Percentiles rank a stretch among this genome's conserved stretches.
Conservation (phyloP, 2,329 filamentous ascomycete genomes). For the Amauroascus verrucosus region DNA sequence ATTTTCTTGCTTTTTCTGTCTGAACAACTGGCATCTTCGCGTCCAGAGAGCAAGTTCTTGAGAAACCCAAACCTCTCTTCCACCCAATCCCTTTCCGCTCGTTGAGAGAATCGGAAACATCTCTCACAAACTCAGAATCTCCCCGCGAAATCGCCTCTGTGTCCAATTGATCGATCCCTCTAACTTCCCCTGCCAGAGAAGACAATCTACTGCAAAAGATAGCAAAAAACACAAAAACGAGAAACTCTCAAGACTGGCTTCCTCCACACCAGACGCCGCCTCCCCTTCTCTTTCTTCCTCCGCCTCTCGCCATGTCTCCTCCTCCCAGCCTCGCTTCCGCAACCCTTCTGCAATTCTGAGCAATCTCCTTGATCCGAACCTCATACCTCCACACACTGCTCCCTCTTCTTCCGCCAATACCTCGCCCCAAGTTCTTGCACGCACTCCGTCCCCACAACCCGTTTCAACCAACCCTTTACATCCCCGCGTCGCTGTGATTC, state of each 20-base stretch:
- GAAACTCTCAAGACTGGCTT: slow-evolving; percentile 16
- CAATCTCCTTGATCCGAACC: slow-evolving; percentile 3
- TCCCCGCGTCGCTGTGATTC: slow-evolving; percentile 65
- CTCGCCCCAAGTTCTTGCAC: neutral
- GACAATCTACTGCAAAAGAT: neutral
- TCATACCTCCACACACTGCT: neutral
- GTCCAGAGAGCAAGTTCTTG: neutral
- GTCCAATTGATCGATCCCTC: no score
- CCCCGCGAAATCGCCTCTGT: neutral
- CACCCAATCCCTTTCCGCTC: neutral
- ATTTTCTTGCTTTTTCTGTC: neutral
- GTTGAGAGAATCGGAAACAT: neutral
- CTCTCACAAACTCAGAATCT: neutral
- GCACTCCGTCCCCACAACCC: slow-evolving; percentile 24
- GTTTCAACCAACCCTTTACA: slow-evolving; percentile 44
- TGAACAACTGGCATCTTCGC: neutral
- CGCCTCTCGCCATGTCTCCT: slow-evolving; percentile 8
- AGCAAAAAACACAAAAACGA: neutral
- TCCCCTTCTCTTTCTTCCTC: neutral
- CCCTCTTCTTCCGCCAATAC: neutral
- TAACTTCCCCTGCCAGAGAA: neutral
- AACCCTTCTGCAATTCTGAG: neutral
- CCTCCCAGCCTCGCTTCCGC: slow-evolving; percentile 8
- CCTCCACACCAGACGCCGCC: slow-evolving; percentile 9
- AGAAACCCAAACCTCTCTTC: neutral